Percentiles rank a stretch among this genome's conserved stretches.
Conservation (phyloP, 257 asterid species). For the Catharanthus roseus region DNA sequence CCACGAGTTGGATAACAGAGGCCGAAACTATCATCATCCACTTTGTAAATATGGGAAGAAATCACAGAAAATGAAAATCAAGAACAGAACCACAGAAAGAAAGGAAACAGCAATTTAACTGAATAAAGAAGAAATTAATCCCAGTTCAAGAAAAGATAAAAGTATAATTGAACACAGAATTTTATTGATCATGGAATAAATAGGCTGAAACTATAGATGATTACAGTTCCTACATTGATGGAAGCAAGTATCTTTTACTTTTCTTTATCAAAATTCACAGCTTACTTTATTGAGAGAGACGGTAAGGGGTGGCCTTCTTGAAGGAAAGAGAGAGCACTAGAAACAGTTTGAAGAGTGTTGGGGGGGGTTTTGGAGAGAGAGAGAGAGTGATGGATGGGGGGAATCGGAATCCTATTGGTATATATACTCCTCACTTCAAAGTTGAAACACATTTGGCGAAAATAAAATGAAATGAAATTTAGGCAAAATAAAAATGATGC, state of each 20-base stretch:
- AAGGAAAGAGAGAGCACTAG: conserved; percentile 6
- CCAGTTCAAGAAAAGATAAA: background rate
- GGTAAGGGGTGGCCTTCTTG: background rate
- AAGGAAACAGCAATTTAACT: background rate
- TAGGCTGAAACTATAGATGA: background rate
- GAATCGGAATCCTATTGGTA: background rate
- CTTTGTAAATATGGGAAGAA: background rate
- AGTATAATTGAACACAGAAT: background rate
- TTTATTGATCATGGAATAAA: background rate
- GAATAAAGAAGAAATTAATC: background rate
- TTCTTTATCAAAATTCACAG: background rate
- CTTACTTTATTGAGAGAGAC: background rate
- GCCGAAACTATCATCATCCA: background rate
- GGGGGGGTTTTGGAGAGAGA: too few species aligned
- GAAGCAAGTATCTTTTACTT: conserved; percentile 1
- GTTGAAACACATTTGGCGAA: background rate
- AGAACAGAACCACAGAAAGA: background rate
- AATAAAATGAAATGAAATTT: background rate
- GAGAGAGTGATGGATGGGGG: background rate
- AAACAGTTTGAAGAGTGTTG: background rate
- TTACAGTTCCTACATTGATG: background rate
- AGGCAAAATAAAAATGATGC: background rate
- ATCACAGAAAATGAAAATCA: background rate
- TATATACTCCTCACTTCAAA: background rate
- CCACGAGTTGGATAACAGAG: background rate